Evolutionary conservation across 2,329 filamentous ascomycete genomes (phyloP).

Genomic region (Fusarium euwallaceae): DNA sequence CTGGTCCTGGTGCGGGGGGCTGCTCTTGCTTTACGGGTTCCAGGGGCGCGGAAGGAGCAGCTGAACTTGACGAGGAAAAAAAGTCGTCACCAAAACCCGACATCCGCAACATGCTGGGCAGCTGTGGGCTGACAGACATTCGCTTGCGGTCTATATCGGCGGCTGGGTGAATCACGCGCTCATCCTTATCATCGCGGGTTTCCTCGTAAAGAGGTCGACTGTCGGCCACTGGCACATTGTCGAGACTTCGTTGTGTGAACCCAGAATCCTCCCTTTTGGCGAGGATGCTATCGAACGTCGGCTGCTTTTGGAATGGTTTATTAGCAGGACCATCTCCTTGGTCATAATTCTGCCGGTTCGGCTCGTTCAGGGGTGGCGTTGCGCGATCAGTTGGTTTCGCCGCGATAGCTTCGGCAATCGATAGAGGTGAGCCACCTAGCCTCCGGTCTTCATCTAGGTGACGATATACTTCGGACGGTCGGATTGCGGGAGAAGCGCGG

Average conservation of each 20-base stretch:
- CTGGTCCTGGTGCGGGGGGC: background rate
- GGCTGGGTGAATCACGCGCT: conserved; percentile 22
- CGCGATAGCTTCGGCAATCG: conserved; percentile 67
- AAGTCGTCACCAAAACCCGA: conserved; percentile 72
- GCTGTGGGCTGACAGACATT: conserved; percentile 67
- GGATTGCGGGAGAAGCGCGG: conserved; percentile 73
- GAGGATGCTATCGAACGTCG: conserved; percentile 41
- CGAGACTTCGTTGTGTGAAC: background rate
- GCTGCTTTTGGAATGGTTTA: conserved; percentile 29
- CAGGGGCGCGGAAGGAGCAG: conserved; percentile 12
- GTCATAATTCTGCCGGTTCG: conserved; percentile 7
- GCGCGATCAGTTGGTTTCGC: conserved; percentile 52
- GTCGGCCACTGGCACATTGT: conserved; percentile 10
- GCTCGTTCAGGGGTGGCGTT: conserved; percentile 26
- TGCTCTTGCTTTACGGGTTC: conserved; percentile 33
- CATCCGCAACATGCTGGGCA: conserved; percentile 70
- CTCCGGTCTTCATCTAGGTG: conserved; percentile 73
- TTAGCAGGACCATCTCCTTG: conserved; percentile 13
- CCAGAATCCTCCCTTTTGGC: conserved; percentile 31
- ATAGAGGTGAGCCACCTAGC: conserved; percentile 69
- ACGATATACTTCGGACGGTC: conserved; percentile 83
- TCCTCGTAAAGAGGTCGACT: conserved; percentile 9
- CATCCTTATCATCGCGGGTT: conserved; percentile 11
- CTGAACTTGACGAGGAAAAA: conserved; percentile 57
- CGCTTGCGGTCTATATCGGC: conserved; percentile 44